Conservation (phyloP, 352 stramenopile genomes). For the Globisporangium emineosum region DNA sequence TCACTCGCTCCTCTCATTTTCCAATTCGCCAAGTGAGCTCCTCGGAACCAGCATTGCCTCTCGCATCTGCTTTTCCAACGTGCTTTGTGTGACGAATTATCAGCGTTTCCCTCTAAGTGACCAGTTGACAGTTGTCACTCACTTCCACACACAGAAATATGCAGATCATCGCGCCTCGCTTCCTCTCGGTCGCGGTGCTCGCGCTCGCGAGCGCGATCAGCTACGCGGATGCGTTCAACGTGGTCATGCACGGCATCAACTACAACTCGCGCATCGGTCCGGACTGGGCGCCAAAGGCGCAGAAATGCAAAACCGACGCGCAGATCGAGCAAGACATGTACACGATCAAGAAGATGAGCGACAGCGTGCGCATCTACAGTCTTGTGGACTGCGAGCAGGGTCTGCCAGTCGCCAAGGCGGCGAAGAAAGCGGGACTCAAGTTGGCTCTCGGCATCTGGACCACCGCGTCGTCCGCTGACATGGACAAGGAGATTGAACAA, state of each 20-base stretch:
- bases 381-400: slow-evolving; percentile 55
- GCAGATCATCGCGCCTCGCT: slow-evolving; percentile 15
- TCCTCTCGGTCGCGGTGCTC: slow-evolving; percentile 15
- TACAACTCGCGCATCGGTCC: slow-evolving; percentile 65
- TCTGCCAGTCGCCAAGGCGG: slow-evolving; percentile 38
- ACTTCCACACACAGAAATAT: slow-evolving; percentile 10
- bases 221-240: slow-evolving; percentile 33
- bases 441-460: slow-evolving; percentile 72
- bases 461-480: slow-evolving; percentile 27
- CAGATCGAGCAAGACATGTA: slow-evolving; percentile 59
- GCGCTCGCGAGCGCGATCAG: slow-evolving; percentile 10
- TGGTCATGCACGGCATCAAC: slow-evolving; percentile 69
- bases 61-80: background rate
- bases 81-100: slow-evolving; percentile 2
- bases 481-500: slow-evolving; percentile 46
- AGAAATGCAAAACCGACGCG: slow-evolving; percentile 43
- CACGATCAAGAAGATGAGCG: slow-evolving; percentile 34
- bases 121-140: background rate
- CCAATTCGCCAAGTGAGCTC: slow-evolving; percentile 7
- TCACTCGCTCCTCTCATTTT: background rate
- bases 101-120: background rate
- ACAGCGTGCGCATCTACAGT: slow-evolving; percentile 70
- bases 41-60: background rate
- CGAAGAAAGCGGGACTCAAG: slow-evolving; percentile 41
- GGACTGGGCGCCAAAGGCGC: slow-evolving; percentile 36